phyloP scores from a whole-genome alignment of 768 basidiomycete genomes.

The Leccinum disarticulatum region DNA sequence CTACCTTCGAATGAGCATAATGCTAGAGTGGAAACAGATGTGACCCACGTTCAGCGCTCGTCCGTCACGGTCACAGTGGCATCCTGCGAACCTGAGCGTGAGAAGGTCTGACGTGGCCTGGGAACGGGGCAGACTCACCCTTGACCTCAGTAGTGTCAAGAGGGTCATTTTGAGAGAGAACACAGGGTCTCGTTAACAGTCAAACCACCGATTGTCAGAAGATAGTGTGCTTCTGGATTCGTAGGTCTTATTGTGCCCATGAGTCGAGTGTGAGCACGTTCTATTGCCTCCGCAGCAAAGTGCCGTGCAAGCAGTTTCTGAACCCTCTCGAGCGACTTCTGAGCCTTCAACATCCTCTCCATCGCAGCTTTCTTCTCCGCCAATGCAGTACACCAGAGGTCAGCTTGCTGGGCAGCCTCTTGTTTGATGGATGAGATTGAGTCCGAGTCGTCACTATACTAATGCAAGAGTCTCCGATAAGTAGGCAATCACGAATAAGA shows the following conservation, averaged over 20 bases:
- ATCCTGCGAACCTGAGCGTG: background rate
- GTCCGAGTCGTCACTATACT: background rate
- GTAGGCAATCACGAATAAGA: background rate
- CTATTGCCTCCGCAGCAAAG: background rate
- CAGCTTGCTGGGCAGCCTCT: background rate
- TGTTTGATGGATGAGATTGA: background rate
- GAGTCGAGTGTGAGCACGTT: background rate
- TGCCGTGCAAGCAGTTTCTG: background rate
- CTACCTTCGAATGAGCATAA: too few relatives aligned
- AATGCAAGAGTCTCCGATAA: background rate
- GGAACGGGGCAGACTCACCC: background rate
- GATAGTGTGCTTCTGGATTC: background rate
- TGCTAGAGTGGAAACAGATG: too few relatives aligned
- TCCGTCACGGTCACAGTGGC: too few relatives aligned
- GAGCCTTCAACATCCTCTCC: background rate
- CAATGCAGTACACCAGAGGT: background rate
- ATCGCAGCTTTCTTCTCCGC: background rate
- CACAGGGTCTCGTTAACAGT: background rate
- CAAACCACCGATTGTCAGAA: background rate
- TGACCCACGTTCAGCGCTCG: too few relatives aligned
- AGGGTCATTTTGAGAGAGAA: too few relatives aligned
- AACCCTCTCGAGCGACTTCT: background rate
- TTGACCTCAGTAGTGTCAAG: background rate
- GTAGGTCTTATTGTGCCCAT: background rate
- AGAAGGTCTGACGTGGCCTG: background rate